These are phyloP conservation scores for Cystobasidium ongulense DNA, from an alignment of 768 basidiomycete species.

Conservation along the genomic window DNA sequence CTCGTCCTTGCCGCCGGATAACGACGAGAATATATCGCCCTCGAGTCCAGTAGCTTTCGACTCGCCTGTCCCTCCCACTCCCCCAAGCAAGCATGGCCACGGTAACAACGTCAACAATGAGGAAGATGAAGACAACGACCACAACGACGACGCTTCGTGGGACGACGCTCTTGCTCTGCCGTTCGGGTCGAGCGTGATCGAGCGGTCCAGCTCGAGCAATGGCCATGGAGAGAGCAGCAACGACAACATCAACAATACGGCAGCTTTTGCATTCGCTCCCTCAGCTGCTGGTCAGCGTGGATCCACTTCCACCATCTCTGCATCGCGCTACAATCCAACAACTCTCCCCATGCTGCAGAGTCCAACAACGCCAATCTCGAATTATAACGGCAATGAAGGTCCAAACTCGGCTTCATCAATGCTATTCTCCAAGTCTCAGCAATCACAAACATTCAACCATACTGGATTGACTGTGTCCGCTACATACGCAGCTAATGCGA, in stretches of 20 bases:
- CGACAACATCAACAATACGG: background rate
- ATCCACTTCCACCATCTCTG: background rate
- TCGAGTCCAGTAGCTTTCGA: background rate
- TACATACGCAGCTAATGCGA: slow-evolving; percentile 18
- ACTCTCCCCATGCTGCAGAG: background rate
- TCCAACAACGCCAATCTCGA: background rate
- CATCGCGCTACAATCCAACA: background rate
- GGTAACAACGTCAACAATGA: background rate
- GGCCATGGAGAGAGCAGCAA: background rate
- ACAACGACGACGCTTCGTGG: background rate
- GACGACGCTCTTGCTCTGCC: slow-evolving; percentile 8
- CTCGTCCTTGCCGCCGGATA: background rate
- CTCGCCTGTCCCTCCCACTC: background rate
- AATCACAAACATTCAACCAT: background rate
- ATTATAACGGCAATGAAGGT: background rate
- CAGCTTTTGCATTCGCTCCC: background rate
- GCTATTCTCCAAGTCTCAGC: background rate
- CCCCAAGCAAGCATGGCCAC: background rate
- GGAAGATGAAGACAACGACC: too few relatives aligned
- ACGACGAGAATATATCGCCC: background rate
- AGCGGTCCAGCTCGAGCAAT: background rate
- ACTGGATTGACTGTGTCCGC: slow-evolving; percentile 1
- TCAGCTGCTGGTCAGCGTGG: background rate
- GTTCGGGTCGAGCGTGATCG: background rate
- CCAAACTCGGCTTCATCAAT: background rate